Conservation (phyloP, 768 basidiomycete species). For the Psilocybe cyanescens region DNA sequence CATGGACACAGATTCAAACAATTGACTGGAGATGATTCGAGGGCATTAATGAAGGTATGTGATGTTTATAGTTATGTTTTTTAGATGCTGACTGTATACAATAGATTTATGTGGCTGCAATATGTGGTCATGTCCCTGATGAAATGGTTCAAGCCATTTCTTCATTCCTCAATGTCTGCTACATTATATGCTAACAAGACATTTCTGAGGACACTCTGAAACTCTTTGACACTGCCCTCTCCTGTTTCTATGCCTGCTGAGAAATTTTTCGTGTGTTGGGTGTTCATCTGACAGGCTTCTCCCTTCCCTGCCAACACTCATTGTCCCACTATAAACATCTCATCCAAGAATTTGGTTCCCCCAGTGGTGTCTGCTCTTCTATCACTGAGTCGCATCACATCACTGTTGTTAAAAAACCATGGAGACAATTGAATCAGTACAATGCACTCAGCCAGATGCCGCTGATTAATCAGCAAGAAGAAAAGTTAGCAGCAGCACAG, state of each 20-base stretch:
- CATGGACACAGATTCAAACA: conserved; percentile 14
- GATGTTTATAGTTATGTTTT: neutral
- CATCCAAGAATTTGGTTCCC: conserved; percentile 32
- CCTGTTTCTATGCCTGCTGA: conserved; percentile 25
- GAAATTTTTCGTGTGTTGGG: conserved; percentile 18
- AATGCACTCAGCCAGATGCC: conserved; percentile 36
- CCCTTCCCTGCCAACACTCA: conserved; percentile 35
- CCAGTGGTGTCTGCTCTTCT: conserved; percentile 38
- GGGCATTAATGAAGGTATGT: conserved; percentile 15
- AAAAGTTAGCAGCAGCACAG: conserved; percentile 27
- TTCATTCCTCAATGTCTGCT: conserved; percentile 35
- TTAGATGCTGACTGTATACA: neutral
- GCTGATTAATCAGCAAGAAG: conserved; percentile 28
- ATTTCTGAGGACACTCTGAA: conserved; percentile 22
- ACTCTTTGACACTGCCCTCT: conserved; percentile 12
- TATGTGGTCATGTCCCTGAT: conserved; percentile 29
- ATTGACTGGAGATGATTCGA: conserved; percentile 19
- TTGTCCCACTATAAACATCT: conserved; percentile 29
- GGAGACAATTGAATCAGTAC: conserved; percentile 27
- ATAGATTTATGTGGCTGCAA: conserved; percentile 33
- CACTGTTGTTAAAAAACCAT: conserved; percentile 39
- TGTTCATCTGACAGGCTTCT: conserved; percentile 20
- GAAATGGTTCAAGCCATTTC: conserved; percentile 27
- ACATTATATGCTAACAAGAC: conserved; percentile 22
- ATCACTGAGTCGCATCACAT: conserved; percentile 40